phyloP scores from a whole-genome alignment of 2,329 filamentous ascomycete species.

The Paraconiothyrium sp. region DNA sequence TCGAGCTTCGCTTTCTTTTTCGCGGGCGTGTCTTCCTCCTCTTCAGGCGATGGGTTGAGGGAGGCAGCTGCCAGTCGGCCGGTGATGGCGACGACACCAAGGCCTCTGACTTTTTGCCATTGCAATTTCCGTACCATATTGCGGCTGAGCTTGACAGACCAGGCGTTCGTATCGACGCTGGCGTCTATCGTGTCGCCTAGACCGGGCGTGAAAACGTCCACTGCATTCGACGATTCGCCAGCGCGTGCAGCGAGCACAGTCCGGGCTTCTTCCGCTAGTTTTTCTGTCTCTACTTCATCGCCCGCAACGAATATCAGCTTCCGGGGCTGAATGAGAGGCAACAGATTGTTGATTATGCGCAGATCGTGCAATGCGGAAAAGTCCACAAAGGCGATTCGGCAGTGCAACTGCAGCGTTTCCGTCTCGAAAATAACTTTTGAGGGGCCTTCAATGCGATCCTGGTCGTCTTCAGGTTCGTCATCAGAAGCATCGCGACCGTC shows the following conservation, averaged over 20 bases:
- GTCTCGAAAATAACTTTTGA: slow-evolving; percentile 76
- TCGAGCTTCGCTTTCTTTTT: slow-evolving; percentile 63
- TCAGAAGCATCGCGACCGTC: slow-evolving; percentile 53
- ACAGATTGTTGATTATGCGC: slow-evolving; percentile 91
- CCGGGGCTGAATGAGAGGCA: slow-evolving; percentile 90
- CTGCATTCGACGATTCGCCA: slow-evolving; percentile 54
- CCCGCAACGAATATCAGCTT: slow-evolving; percentile 95
- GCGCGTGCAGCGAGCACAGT: slow-evolving; percentile 65
- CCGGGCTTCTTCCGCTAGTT: slow-evolving; percentile 82
- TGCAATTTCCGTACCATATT: slow-evolving; percentile 84
- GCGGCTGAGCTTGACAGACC: slow-evolving; percentile 91
- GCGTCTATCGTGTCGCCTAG: slow-evolving; percentile 82
- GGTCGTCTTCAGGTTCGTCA: slow-evolving; percentile 62
- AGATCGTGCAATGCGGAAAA: slow-evolving; percentile 93
- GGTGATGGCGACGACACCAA: slow-evolving; percentile 92
- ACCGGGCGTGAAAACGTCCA: slow-evolving; percentile 81
- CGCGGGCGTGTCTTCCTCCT: slow-evolving; percentile 46
- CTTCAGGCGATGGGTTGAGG: slow-evolving; percentile 49
- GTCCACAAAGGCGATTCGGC: slow-evolving; percentile 87
- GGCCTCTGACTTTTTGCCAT: slow-evolving; percentile 91
- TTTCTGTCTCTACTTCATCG: slow-evolving; percentile 74
- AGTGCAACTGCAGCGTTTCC: slow-evolving; percentile 71
- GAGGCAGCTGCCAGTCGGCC: slow-evolving; percentile 69
- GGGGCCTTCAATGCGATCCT: slow-evolving; percentile 69
- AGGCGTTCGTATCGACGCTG: slow-evolving; percentile 96